phyloP scores from a whole-genome alignment of 768 basidiomycete genomes.

The Collybia sp. region DNA sequence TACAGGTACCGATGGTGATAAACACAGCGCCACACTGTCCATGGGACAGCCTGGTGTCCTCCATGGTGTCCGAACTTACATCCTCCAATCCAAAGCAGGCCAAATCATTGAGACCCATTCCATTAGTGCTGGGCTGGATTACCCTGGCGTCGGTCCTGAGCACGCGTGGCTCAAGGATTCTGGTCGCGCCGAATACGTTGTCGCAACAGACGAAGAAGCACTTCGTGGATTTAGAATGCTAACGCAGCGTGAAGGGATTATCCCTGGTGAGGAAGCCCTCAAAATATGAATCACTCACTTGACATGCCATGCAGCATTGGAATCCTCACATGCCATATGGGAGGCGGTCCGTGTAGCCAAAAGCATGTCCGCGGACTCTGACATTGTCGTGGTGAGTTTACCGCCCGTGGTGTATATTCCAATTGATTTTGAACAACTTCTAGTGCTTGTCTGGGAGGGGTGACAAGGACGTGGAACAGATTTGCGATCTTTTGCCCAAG shows the following conservation, averaged over 20 bases:
- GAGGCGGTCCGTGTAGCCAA: conserved; percentile 82
- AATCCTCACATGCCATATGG: conserved; percentile 97
- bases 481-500: conserved; percentile 90
- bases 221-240: conserved; percentile 87
- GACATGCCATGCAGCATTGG: conserved; percentile 59
- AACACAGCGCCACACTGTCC: conserved; percentile 90
- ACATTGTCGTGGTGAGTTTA: conserved; percentile 83
- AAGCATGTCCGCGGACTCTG: conserved; percentile 75
- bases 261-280: conserved; percentile 61
- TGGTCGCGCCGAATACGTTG: conserved; percentile 88
- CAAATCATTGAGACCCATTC: conserved; percentile 98
- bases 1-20: conserved; percentile 73
- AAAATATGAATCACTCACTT: background rate
- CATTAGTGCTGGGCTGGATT: conserved; percentile 93
- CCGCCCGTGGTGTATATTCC: background rate
- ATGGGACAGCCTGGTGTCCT: conserved; percentile 92
- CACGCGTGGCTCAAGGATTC: conserved; percentile 97
- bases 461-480: conserved; percentile 97
- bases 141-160: conserved; percentile 97
- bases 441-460: conserved; percentile 94
- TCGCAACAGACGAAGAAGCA: conserved; percentile 91
- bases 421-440: background rate
- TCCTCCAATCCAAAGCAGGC: conserved; percentile 82
- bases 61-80: conserved; percentile 94
- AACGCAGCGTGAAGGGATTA: conserved; percentile 95